Evolutionary conservation across 306 rosid species (phyloP).

Genomic region (Vigna mungo): DNA sequence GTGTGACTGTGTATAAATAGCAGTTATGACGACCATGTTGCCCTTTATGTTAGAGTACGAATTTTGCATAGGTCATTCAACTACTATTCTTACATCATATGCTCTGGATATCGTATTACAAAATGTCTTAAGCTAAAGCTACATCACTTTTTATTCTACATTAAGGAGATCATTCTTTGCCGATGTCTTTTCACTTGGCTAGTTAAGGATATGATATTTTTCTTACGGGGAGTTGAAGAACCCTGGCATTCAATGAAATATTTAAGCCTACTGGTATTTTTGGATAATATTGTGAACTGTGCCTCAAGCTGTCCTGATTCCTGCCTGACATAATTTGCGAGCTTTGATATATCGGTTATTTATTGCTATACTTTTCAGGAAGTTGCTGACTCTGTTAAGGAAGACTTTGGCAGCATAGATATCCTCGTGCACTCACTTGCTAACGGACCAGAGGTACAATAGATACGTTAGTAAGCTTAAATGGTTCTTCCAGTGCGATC

Average conservation of each 20-base stretch:
- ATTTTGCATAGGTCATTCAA: constrained; percentile 12
- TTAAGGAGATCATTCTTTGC: constrained; percentile 11
- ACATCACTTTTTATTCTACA: constrained; percentile 8
- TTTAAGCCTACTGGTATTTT: constrained; percentile 1
- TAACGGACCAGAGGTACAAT: constrained; percentile 94
- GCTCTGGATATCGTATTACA: background rate
- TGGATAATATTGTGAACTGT: constrained; percentile 15
- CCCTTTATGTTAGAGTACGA: background rate
- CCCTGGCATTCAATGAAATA: background rate
- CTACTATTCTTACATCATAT: background rate
- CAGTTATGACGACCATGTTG: background rate
- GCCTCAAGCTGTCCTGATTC: background rate
- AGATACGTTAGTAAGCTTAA: constrained; percentile 16
- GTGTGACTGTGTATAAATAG: constrained; percentile 44
- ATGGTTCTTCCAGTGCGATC: background rate
- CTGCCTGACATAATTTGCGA: background rate
- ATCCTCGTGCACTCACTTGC: constrained; percentile 99
- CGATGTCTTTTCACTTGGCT: constrained; percentile 23
- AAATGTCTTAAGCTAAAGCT: background rate
- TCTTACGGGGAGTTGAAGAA: constrained; percentile 19
- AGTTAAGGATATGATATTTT: constrained; percentile 15
- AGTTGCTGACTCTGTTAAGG: constrained; percentile 87
- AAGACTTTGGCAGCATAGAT: constrained; percentile 95
- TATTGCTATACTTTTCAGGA: constrained; percentile 65
- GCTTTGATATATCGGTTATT: constrained; percentile 27